Evolutionary conservation across 2,329 filamentous ascomycete species (phyloP).

Genomic region (Fusarium liriodendri): DNA sequence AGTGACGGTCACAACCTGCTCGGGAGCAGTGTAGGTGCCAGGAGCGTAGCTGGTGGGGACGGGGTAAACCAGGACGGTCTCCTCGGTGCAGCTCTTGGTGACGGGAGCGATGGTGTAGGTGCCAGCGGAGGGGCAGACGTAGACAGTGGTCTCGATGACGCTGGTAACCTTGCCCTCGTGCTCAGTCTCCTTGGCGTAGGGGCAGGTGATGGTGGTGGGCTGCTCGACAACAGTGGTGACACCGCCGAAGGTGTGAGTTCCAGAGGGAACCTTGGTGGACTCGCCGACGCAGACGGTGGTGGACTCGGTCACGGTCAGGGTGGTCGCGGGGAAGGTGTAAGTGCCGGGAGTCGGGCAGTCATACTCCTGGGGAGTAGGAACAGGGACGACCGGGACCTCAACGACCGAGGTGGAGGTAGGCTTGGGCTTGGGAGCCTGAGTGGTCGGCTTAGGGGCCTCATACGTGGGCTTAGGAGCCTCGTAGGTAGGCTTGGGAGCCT

Average conservation of each 20-base stretch:
- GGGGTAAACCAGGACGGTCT: constrained; percentile 72
- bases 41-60: constrained; percentile 72
- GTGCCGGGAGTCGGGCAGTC: constrained; percentile 74
- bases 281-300: constrained; percentile 75
- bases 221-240: constrained; percentile 76
- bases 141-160: constrained; percentile 76
- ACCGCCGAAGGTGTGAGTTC: constrained; percentile 77
- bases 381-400: constrained; percentile 52
- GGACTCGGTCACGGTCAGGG: constrained; percentile 72
- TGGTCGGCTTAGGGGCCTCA: constrained; percentile 20
- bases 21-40: constrained; percentile 79
- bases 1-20: constrained; percentile 74
- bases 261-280: constrained; percentile 70
- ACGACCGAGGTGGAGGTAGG: constrained; percentile 52
- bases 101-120: constrained; percentile 80
- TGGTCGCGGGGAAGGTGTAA: constrained; percentile 82
- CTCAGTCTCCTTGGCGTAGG: constrained; percentile 74
- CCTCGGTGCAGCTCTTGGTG: constrained; percentile 69
- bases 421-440: constrained; percentile 21
- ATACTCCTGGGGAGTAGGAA: constrained; percentile 65
- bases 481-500: constrained; percentile 6
- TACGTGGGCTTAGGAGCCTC: constrained; percentile 20
- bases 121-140: constrained; percentile 77
- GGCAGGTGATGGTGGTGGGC: constrained; percentile 76
- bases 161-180: constrained; percentile 69